These are phyloP conservation scores for Dissophora globulifera DNA, from an alignment of 192 early-diverging fungal genomes.

Conservation along the genomic window DNA sequence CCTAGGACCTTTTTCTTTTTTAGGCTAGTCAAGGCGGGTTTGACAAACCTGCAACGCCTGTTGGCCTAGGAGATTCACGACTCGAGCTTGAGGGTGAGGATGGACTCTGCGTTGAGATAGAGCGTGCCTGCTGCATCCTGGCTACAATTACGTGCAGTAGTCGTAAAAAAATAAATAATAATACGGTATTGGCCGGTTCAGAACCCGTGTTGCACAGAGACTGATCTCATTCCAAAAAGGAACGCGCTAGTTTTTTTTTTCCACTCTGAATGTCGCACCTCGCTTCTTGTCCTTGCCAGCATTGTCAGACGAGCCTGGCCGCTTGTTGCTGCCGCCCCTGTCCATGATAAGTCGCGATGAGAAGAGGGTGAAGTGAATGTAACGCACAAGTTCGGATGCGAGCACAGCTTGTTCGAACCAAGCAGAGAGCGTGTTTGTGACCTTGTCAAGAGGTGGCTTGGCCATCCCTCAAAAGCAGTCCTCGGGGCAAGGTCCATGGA, in stretches of 20 bases:
- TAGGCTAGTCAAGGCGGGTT: no score
- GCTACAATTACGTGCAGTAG: conserved; percentile 5
- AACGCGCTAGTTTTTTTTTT: not conserved
- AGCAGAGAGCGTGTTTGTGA: no score
- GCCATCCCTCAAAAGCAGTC: no score
- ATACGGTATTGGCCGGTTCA: no score
- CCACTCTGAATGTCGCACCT: conserved; percentile 5
- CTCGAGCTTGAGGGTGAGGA: not conserved
- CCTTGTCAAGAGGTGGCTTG: no score
- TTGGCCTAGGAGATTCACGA: not conserved
- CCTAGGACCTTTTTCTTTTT: no score
- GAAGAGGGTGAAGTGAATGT: no score
- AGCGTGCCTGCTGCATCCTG: conserved; percentile 42
- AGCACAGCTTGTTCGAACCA: no score
- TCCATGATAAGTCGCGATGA: no score
- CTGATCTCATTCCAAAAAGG: not conserved
- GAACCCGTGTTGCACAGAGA: no score
- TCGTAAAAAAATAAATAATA: not conserved
- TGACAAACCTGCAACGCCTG: not conserved
- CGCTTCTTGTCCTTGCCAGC: conserved; percentile 50
- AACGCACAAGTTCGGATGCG: no score
- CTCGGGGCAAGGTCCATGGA: no score
- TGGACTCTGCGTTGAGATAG: conserved; percentile 29
- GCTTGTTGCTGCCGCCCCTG: conserved; percentile 21
- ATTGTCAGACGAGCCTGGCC: conserved; percentile 12